Conservation (phyloP, 306 rosid genomes). For the Quercus variabilis region DNA sequence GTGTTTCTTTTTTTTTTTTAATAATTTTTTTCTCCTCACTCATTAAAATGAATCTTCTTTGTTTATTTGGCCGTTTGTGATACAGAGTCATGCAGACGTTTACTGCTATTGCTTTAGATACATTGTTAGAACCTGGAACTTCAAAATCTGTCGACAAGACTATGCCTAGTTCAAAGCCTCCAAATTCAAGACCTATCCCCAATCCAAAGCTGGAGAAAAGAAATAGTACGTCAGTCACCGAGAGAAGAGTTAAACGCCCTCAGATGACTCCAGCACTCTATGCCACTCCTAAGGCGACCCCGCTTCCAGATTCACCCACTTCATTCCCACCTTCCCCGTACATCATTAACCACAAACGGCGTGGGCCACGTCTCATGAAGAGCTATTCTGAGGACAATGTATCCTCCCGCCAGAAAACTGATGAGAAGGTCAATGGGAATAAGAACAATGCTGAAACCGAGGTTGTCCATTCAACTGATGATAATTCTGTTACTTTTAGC, state of each 20-base stretch:
- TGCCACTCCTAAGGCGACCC: slow-evolving; percentile 79
- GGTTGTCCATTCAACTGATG: slow-evolving; percentile 38
- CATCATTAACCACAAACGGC: slow-evolving; percentile 89
- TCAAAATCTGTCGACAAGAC: slow-evolving; percentile 66
- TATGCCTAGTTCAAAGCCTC: slow-evolving; percentile 47
- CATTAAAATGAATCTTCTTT: not conserved
- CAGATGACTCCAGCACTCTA: slow-evolving; percentile 79
- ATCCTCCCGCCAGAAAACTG: slow-evolving; percentile 24
- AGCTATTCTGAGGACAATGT: slow-evolving; percentile 68
- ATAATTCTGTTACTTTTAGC: slow-evolving; percentile 31
- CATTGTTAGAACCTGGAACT: slow-evolving; percentile 73
- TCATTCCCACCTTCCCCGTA: slow-evolving; percentile 90
- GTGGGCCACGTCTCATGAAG: slow-evolving; percentile 86
- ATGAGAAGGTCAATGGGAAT: slow-evolving; percentile 24
- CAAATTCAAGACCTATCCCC: slow-evolving; percentile 33
- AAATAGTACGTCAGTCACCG: slow-evolving; percentile 34
- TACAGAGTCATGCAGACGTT: slow-evolving; percentile 81
- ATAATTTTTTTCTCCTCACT: not conserved
- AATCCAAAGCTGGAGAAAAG: slow-evolving; percentile 55
- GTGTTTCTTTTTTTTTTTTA: not conserved
- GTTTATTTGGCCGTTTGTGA: slow-evolving; percentile 18
- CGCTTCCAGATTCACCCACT: slow-evolving; percentile 81
- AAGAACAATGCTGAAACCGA: slow-evolving; percentile 25
- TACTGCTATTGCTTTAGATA: slow-evolving; percentile 81
- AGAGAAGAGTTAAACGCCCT: slow-evolving; percentile 53